Evolutionary conservation across 345 rosid species (phyloP).

Genomic region (Eucalyptus sp.): DNA sequence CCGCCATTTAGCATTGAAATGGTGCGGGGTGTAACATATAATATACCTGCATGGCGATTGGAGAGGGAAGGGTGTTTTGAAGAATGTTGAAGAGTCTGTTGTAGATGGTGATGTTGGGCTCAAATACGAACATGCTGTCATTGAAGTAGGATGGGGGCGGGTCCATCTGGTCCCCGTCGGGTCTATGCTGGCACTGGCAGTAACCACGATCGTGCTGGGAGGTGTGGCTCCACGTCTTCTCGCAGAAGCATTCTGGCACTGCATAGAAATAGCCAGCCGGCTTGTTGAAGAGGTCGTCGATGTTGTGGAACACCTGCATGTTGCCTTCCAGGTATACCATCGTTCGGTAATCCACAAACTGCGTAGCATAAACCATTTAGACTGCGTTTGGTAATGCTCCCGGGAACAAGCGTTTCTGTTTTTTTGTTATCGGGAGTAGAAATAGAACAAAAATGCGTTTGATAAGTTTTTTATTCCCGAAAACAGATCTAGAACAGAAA

Average conservation of each 20-base stretch:
- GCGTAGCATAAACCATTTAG: neutral
- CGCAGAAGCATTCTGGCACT: conserved; percentile 84
- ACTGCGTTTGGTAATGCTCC: fast-evolving
- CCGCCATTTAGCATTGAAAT: neutral
- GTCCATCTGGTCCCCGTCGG: conserved; percentile 43
- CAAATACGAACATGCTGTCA: conserved; percentile 79
- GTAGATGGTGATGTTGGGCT: conserved; percentile 45
- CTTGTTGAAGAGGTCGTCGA: conserved; percentile 64
- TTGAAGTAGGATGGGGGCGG: conserved; percentile 66
- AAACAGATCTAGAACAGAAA: too few relatives aligned
- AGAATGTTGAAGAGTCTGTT: conserved; percentile 28
- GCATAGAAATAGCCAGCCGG: conserved; percentile 50
- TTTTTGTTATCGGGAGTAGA: fast-evolving
- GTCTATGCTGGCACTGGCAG: conserved; percentile 71
- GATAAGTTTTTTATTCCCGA: fast-evolving
- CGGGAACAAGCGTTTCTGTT: fast-evolving
- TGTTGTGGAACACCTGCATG: conserved; percentile 63
- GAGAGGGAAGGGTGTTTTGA: conserved; percentile 37
- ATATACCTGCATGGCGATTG: conserved; percentile 59
- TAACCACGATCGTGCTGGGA: conserved; percentile 58
- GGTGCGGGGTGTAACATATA: neutral
- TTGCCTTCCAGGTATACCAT: conserved; percentile 82
- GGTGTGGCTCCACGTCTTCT: conserved; percentile 70
- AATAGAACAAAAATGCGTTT: fast-evolving
- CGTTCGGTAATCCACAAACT: conserved; percentile 80